These are phyloP conservation scores for Scenedesmus sp. DNA, from an alignment of 163 green algal species.

Conservation along the genomic window DNA sequence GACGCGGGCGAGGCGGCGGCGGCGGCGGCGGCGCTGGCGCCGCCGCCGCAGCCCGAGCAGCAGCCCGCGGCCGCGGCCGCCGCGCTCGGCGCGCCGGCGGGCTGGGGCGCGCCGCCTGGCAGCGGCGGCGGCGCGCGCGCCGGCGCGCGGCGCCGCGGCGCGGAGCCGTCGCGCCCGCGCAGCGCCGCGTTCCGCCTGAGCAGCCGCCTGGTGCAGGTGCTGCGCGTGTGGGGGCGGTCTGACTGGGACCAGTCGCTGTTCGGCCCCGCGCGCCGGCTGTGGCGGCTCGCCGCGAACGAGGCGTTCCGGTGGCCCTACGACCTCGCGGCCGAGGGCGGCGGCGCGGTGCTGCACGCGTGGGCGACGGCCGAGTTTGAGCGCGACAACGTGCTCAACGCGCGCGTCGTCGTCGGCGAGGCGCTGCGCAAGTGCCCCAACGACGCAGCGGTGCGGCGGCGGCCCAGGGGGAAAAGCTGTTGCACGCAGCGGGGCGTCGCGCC, in stretches of 20 bases:
- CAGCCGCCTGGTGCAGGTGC: conserved; percentile 51
- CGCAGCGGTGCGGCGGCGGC: conserved; percentile 38
- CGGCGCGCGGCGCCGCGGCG: conserved; percentile 13
- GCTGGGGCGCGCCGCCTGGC: no score
- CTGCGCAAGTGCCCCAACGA: conserved; percentile 60
- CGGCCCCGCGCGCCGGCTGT: conserved; percentile 60
- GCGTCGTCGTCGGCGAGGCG: conserved; percentile 60
- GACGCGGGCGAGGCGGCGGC: no score
- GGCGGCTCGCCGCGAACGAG: conserved; percentile 53
- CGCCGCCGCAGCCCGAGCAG: background rate
- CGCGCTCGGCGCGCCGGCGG: background rate
- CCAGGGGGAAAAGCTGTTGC: background rate
- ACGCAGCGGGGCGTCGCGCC: background rate
- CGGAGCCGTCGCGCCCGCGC: background rate
- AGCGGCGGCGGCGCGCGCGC: background rate
- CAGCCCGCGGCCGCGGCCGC: background rate
- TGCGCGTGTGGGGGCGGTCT: conserved; percentile 55
- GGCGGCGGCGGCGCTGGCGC: no score
- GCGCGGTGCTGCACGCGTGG: conserved; percentile 50
- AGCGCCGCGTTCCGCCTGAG: conserved; percentile 6
- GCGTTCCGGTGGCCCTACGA: conserved; percentile 49
- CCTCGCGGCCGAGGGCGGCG: conserved; percentile 40
- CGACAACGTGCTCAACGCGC: conserved; percentile 59
- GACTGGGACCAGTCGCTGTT: conserved; percentile 57
- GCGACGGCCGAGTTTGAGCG: conserved; percentile 54